These are phyloP conservation scores for Colletotrichum sublineola DNA, from an alignment of 2,329 filamentous ascomycete species.

Conservation along the genomic window DNA sequence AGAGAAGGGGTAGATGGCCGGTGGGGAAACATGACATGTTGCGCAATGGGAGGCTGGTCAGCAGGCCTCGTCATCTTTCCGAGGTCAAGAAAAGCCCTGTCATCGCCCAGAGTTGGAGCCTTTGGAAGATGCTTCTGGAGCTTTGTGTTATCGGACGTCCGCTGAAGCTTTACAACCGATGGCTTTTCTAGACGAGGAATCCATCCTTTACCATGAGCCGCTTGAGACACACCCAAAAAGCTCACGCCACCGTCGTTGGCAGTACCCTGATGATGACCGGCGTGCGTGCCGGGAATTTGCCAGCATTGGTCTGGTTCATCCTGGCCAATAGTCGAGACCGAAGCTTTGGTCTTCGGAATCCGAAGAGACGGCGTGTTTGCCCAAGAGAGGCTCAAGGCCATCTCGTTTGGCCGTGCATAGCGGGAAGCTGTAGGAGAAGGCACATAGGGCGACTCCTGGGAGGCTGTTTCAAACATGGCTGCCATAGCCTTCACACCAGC, in stretches of 20 bases:
- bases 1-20: slow-evolving; percentile 50
- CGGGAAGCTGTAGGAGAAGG: slow-evolving; percentile 30
- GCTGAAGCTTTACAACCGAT: neutral
- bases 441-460: slow-evolving; percentile 45
- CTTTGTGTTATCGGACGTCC: slow-evolving; percentile 1
- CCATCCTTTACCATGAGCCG: slow-evolving; percentile 25
- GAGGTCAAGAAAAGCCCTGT: slow-evolving; percentile 47
- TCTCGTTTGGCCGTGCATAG: slow-evolving; percentile 14
- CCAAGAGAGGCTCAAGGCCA: slow-evolving; percentile 14
- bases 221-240: neutral
- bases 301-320: slow-evolving; percentile 13
- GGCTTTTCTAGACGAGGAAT: slow-evolving; percentile 39
- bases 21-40: slow-evolving; percentile 53
- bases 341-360: slow-evolving; percentile 38
- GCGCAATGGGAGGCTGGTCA: slow-evolving; percentile 55
- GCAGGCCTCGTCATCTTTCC: slow-evolving; percentile 55
- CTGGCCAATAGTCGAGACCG: slow-evolving; percentile 43
- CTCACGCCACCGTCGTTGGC: neutral
- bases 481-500: slow-evolving; percentile 64
- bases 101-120: slow-evolving; percentile 31
- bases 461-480: slow-evolving; percentile 62
- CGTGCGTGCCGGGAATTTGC: neutral
- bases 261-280: neutral
- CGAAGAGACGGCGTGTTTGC: slow-evolving; percentile 44
- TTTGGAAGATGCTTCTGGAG: neutral